These are phyloP conservation scores for Rugonectria rugulosa DNA, from an alignment of 2,329 filamentous ascomycete species.

Conservation along the genomic window DNA sequence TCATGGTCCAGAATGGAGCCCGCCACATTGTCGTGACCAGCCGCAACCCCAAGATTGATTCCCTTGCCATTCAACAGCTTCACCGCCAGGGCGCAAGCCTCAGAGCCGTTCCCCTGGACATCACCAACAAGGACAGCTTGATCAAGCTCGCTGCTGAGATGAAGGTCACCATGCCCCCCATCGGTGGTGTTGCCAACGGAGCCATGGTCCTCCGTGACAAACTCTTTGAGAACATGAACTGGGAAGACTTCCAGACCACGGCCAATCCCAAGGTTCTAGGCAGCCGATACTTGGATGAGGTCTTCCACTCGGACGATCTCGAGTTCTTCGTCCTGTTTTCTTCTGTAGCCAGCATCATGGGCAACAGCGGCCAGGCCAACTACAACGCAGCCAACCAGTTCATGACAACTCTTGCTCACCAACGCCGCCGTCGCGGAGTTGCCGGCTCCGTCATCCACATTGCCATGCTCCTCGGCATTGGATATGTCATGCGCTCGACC, in stretches of 20 bases:
- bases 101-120: no score
- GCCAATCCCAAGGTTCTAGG: conserved; percentile 14
- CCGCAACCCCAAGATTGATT: conserved; percentile 46
- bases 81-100: no score
- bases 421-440: conserved; percentile 9
- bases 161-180: conserved; percentile 1
- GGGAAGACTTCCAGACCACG: neutral
- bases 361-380: conserved; percentile 16
- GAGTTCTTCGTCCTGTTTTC: conserved; percentile 24
- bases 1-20: conserved; percentile 49
- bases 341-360: neutral
- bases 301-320: conserved; percentile 1
- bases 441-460: conserved; percentile 45
- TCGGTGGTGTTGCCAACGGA: conserved; percentile 17
- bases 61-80: no score
- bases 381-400: conserved; percentile 19
- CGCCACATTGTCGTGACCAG: conserved; percentile 47
- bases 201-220: conserved; percentile 15
- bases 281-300: conserved; percentile 3
- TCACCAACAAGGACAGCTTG: conserved; percentile 21
- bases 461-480: neutral
- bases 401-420: conserved; percentile 3
- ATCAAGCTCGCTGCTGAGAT: conserved; percentile 24
- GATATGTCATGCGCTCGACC: neutral
- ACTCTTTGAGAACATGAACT: conserved; percentile 1